These are phyloP conservation scores for Allium cepa DNA, from an alignment of 106 monocot genomes.

Conservation along the genomic window DNA sequence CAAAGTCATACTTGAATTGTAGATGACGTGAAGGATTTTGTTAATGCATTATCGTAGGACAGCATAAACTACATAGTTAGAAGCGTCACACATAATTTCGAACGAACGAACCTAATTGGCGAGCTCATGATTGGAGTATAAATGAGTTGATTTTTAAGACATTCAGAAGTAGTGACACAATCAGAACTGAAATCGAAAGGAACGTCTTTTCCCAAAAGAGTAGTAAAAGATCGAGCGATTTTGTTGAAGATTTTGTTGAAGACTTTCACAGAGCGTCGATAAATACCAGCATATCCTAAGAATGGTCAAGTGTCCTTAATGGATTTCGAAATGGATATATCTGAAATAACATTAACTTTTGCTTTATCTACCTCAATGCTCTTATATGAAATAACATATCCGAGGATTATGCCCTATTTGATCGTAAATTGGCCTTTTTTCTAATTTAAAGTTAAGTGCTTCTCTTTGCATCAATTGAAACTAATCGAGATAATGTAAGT, in stretches of 20 bases:
- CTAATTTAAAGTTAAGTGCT: neutral
- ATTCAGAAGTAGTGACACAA: neutral
- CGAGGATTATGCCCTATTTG: neutral
- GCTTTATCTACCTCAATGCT: neutral
- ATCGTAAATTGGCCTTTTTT: neutral
- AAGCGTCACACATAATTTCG: conserved; percentile 1
- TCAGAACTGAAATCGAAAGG: neutral
- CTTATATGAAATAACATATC: neutral
- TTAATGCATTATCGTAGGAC: neutral
- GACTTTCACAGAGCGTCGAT: neutral
- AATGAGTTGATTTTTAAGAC: neutral
- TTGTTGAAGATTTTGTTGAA: neutral
- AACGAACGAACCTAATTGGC: neutral
- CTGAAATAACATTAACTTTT: neutral
- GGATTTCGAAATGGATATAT: neutral
- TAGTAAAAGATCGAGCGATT: neutral
- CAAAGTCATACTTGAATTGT: neutral
- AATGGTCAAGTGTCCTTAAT: neutral
- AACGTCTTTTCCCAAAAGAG: neutral
- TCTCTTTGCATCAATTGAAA: neutral
- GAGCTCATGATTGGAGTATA: neutral
- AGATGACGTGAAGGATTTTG: neutral
- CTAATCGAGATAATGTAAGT: too few relatives aligned
- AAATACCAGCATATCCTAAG: neutral
- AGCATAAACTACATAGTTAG: neutral